Base-by-base conservation (phyloP, 768 basidiomycete genomes). In the Mycena alexandri region DNA sequence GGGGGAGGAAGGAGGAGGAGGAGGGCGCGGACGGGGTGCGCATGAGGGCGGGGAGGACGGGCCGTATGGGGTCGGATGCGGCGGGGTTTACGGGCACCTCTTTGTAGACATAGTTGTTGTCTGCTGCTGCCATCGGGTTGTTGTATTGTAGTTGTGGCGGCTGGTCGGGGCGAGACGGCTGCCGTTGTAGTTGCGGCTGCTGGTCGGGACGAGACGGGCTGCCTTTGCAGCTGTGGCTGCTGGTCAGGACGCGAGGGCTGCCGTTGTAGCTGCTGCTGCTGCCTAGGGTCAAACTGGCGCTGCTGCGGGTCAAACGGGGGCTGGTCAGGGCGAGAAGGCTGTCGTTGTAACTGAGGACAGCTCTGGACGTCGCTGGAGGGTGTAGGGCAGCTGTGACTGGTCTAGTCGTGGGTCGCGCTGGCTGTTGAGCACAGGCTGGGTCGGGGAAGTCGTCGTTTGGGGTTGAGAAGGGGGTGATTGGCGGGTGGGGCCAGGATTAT, bases 81-180 rank as follows among this genome's bases (percentile, higher is more conserved):
- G 54, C 51, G 16, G 67, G 61, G 17, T 61, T 60, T 47, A 56
- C 2, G 21, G 60, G 66, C 10, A 56, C 19, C 16, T 47, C 53
- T 24, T 55, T 22, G 48, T 63, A 68, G 4, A 60, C 51, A 62
- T 3, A 43, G 38, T 21, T 21, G 29, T 25, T 25, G 25, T n/a
- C 42, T 17, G 17, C 21, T 38, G 54, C 54, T 38, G 34, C 12
- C 11, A 21, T 21, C n/a, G 52, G n/a, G 34, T 38, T 33, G 25
- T 53, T 21, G 51, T n/a, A n/a, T 24, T 22, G 11, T 24, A 6
- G 19, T 7, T 21, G 12, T n/a, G 21, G 47, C 10, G n/a, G 47
- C 21, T 65, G 64, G 54, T 67, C 66, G n/a, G 65, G 65, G 13
- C 65, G 53, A 24, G 61, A 63, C 21, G 51, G 61, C 52, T 54